These are phyloP conservation scores for Pluteus cervinus DNA, from an alignment of 768 basidiomycete genomes.

Conservation along the genomic window DNA sequence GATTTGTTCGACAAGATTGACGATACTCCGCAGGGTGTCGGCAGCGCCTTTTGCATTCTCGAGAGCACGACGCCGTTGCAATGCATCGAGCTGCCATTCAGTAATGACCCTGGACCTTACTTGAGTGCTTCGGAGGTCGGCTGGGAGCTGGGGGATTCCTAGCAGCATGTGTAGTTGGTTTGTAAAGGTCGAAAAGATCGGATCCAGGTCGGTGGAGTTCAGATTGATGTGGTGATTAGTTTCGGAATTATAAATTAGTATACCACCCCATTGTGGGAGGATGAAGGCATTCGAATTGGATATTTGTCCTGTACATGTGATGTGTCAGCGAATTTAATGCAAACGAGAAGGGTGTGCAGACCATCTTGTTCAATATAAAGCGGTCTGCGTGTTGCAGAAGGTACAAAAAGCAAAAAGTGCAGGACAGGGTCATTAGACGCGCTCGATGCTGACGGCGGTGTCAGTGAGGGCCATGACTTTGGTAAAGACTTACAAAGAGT, in stretches of 20 bases:
- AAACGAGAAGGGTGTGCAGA: constrained; percentile 31
- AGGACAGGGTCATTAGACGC: constrained; percentile 91
- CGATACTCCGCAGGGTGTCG: constrained; percentile 78
- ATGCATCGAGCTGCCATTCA: constrained; percentile 77
- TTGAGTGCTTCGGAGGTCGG: constrained; percentile 27
- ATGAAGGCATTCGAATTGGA: constrained; percentile 68
- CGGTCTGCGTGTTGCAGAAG: constrained; percentile 62
- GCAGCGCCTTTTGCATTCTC: constrained; percentile 65
- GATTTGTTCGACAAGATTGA: constrained; percentile 79
- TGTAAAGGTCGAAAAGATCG: constrained; percentile 58
- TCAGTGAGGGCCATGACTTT: not conserved
- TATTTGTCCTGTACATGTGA: constrained; percentile 32
- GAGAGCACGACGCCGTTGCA: constrained; percentile 61
- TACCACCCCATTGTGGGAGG: constrained; percentile 91
- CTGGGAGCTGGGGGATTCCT: constrained; percentile 64
- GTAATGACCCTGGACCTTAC: constrained; percentile 31
- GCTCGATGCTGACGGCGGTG: constrained; percentile 63
- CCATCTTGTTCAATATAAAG: constrained; percentile 54
- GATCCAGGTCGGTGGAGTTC: constrained; percentile 37
- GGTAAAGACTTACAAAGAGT: constrained; percentile 58
- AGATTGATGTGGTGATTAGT: constrained; percentile 27
- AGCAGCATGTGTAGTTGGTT: constrained; percentile 75
- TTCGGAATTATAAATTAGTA: constrained; percentile 62
- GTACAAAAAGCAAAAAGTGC: constrained; percentile 88
- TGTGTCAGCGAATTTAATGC: constrained; percentile 5